Conservation (phyloP, 352 stramenopile genomes). For the Phytophthora vignae region DNA sequence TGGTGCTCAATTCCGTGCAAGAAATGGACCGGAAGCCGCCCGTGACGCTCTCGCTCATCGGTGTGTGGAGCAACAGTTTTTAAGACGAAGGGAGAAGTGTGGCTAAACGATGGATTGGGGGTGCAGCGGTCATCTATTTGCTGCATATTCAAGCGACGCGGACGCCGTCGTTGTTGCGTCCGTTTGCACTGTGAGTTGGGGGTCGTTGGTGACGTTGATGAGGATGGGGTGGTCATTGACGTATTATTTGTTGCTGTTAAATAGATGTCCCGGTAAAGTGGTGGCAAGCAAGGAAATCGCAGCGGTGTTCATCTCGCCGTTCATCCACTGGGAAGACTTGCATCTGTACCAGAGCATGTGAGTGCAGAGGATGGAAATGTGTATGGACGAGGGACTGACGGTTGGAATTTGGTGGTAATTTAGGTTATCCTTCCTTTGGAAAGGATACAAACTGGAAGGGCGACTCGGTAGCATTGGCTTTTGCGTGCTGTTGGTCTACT, state of each 20-base stretch:
- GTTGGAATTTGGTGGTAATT: constrained; percentile 13
- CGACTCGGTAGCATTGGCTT: constrained; percentile 64
- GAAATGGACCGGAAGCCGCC: constrained; percentile 71
- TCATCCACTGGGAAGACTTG: constrained; percentile 87
- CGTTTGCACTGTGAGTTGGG: constrained; percentile 56
- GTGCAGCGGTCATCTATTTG: constrained; percentile 57
- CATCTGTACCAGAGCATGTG: constrained; percentile 94
- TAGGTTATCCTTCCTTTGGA: constrained; percentile 87
- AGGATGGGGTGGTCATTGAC: not conserved
- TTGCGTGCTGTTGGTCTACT: constrained; percentile 47
- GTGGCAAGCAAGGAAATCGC: constrained; percentile 45
- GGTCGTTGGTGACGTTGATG: constrained; percentile 8
- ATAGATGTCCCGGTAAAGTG: constrained; percentile 82
- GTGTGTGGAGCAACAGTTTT: constrained; percentile 22
- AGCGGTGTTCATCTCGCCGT: constrained; percentile 70
- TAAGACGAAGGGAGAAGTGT: not conserved
- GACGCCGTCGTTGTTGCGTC: constrained; percentile 40
- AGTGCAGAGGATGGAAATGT: constrained; percentile 1
- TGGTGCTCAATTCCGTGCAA: constrained; percentile 55
- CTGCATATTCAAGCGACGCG: constrained; percentile 64
- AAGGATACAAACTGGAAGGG: constrained; percentile 81
- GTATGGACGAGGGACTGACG: constrained; percentile 13
- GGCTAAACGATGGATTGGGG: not conserved
- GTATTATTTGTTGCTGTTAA: constrained; percentile 30
- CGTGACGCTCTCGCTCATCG: constrained; percentile 54